Evolutionary conservation across 2,329 filamentous ascomycete species (phyloP), one percentile per base, ranked within the genome.

Genomic region (Coniella lustricola): DNA sequence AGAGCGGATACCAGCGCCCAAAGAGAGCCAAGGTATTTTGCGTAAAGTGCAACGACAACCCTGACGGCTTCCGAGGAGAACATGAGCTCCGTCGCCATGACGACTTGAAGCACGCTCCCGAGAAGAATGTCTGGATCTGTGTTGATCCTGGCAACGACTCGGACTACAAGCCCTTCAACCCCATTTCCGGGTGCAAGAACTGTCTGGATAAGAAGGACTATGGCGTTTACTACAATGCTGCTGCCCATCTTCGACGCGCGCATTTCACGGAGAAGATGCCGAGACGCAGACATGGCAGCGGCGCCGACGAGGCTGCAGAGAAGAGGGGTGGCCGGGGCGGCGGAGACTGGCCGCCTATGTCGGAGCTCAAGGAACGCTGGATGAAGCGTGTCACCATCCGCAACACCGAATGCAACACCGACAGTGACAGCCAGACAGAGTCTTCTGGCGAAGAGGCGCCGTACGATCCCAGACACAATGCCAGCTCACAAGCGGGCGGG

Each of bases 221-320:
- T 58, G 86, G 86, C 3, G 87, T 87, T 14, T 93, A 96, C 68
- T 96, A 97, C 69, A 97, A 97, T 59, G 91, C 90, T 0, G 90
- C 90, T 0, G 91, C 90, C 0, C 91, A 97, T 63, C 76, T 97
- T 8, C 79, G 90, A 36, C 82, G 91, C 43, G 85, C 85, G 0
- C 91, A 97, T 64, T 97, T 96, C 73, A 87, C 85, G 61, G 84
- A 73, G 45, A 79, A 78, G 65, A 62, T 68, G 2, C 61, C 68
- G 7, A 70, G 76, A 13, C 45, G 51, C 22, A 69, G 62, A 55
- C 56, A 56, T 31, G 57, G 57, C 1, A 54, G 46, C 18, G 21
- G 12, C 4, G 53, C 50, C 35, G 48, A 52, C 10, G 49, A 52
- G 20, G 46, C 39, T 8, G 13, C 29, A 9, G 74, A 77, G 59